Evolutionary conservation across 1,139 yeast genomes (phyloP).

Genomic region (Suhomyces bribrorum): DNA sequence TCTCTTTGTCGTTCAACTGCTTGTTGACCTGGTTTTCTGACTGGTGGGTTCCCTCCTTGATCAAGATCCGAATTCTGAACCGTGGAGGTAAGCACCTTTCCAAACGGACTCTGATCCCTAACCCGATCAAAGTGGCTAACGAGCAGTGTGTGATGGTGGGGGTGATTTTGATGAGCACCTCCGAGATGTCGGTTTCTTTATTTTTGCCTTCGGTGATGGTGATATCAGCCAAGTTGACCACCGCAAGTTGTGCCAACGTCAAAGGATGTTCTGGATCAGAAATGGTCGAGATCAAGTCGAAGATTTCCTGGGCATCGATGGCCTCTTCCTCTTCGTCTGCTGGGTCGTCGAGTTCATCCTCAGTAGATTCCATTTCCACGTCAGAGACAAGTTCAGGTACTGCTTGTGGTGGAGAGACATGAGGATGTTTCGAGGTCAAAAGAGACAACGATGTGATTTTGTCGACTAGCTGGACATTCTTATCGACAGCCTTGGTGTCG

Average conservation of each 20-base stretch:
- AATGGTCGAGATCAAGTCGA: constrained; percentile 75
- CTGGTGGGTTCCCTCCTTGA: constrained; percentile 93
- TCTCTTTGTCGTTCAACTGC: constrained; percentile 93
- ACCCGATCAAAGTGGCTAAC: constrained; percentile 90
- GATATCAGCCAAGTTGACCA: constrained; percentile 84
- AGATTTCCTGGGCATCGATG: constrained; percentile 66
- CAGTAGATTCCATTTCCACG: constrained; percentile 21
- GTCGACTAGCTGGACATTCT: constrained; percentile 22
- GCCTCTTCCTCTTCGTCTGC: constrained; percentile 56
- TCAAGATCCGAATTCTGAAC: constrained; percentile 73
- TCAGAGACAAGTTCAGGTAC: constrained; percentile 32
- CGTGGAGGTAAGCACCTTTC: constrained; percentile 88
- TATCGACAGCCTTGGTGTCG: constrained; percentile 17
- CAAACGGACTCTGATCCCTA: constrained; percentile 88
- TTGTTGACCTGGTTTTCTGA: constrained; percentile 95
- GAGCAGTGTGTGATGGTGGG: constrained; percentile 99
- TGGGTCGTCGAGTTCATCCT: constrained; percentile 16
- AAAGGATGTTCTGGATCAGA: constrained; percentile 98
- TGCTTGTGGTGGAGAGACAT: background rate
- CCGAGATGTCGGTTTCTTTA: constrained; percentile 58
- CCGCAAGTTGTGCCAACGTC: constrained; percentile 91
- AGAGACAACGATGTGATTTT: constrained; percentile 29
- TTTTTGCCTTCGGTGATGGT: constrained; percentile 57
- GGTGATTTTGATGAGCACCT: constrained; percentile 80
- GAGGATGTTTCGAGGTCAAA: constrained; percentile 7